Conservation (phyloP, 495 filamentous ascomycete genomes). For the Neurospora discreta region DNA sequence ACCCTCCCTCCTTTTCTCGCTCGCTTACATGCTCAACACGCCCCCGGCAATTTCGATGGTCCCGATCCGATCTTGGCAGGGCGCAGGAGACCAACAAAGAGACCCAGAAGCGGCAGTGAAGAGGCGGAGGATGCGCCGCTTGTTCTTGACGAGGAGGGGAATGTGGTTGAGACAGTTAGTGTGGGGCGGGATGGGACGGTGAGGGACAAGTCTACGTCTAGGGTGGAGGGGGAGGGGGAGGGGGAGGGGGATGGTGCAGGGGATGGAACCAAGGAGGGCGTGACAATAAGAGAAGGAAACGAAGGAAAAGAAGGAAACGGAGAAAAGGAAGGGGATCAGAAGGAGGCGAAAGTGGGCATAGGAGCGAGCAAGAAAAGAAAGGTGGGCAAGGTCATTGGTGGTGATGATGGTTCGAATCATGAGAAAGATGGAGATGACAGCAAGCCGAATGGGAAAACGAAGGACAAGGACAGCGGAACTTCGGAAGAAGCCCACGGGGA, state of each 20-base stretch:
- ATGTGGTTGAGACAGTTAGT: slow-evolving; percentile 24
- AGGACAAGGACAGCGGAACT: slow-evolving; percentile 4
- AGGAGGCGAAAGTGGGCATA: slow-evolving; percentile 12
- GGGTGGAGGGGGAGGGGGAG: slow-evolving; percentile 4
- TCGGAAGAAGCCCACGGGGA: slow-evolving; percentile 1
- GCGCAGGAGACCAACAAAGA: slow-evolving; percentile 25
- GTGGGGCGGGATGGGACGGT: slow-evolving; percentile 28
- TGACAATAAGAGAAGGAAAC: not conserved
- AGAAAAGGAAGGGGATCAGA: not conserved
- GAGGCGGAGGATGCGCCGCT: slow-evolving; percentile 40
- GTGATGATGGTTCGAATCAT: slow-evolving; percentile 6
- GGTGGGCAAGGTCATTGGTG: slow-evolving; percentile 35
- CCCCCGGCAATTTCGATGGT: slow-evolving; percentile 12
- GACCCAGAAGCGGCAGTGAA: slow-evolving; percentile 27
- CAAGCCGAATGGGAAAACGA: slow-evolving; percentile 1
- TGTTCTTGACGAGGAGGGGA: slow-evolving; percentile 34
- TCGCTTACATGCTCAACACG: slow-evolving; percentile 32
- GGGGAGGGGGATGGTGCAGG: not conserved
- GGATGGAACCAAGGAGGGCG: not conserved
- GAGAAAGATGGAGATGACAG: slow-evolving; percentile 11
- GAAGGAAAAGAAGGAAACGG: too few relatives aligned
- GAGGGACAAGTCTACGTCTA: slow-evolving; percentile 13
- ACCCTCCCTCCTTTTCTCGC: slow-evolving; percentile 45
- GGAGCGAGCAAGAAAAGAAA: slow-evolving; percentile 39
- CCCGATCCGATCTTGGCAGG: slow-evolving; percentile 35